These are phyloP conservation scores for Phytophthora meadii DNA, from an alignment of 352 stramenopile genomes.

Conservation along the genomic window DNA sequence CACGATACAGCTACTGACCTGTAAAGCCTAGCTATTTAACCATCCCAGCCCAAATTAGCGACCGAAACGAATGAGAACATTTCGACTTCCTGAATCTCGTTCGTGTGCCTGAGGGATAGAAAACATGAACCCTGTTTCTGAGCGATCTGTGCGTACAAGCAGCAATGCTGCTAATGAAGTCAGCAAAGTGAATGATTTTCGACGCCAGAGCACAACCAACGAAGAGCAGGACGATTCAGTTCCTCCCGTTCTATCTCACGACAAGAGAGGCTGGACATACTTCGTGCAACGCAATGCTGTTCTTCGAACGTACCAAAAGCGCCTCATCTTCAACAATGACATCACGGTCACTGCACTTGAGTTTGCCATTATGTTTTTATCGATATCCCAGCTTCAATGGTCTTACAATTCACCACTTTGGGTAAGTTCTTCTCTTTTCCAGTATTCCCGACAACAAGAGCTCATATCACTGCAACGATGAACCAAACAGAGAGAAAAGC, in stretches of 20 bases:
- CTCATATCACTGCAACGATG: neutral
- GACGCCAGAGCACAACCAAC: constrained; percentile 4
- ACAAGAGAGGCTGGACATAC: constrained; percentile 31
- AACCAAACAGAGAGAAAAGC: constrained; percentile 51
- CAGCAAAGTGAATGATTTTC: constrained; percentile 21
- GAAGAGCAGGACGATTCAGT: constrained; percentile 17
- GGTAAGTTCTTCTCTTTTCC: constrained; percentile 21
- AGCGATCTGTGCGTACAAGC: constrained; percentile 10
- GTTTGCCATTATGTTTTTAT: constrained; percentile 51
- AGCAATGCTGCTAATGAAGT: constrained; percentile 1
- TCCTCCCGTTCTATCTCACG: constrained; percentile 1
- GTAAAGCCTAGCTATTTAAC: neutral
- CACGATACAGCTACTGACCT: too few relatives aligned
- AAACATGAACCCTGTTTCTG: constrained; percentile 15
- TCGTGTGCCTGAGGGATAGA: neutral
- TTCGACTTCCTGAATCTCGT: neutral
- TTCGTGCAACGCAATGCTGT: constrained; percentile 36
- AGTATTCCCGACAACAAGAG: neutral
- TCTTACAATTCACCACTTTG: constrained; percentile 45
- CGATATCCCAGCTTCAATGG: constrained; percentile 48
- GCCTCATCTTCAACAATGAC: constrained; percentile 47
- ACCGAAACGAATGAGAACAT: constrained; percentile 3
- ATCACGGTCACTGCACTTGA: constrained; percentile 48
- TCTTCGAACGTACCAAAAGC: constrained; percentile 50
- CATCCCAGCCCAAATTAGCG: constrained; percentile 8